phyloP scores from a whole-genome alignment of 1,139 yeast genomes.

The Saccharomyces uvarum region DNA sequence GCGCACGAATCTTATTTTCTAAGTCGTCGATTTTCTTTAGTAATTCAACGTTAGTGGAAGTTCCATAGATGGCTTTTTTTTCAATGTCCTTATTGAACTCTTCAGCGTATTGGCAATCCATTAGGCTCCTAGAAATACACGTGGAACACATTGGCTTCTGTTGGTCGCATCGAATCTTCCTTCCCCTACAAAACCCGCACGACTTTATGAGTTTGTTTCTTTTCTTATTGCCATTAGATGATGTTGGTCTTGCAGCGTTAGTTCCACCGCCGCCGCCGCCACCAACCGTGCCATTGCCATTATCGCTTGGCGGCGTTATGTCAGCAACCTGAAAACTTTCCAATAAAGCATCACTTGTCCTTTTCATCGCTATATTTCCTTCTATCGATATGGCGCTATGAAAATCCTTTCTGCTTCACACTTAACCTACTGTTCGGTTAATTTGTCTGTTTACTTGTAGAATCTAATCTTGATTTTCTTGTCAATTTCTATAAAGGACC shows the following conservation, averaged over 20 bases:
- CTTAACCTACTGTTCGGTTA: not conserved
- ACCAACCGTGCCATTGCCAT: no score
- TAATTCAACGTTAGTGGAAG: not conserved
- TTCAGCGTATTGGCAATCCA: slow-evolving; percentile 24
- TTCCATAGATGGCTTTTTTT: not conserved
- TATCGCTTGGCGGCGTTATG: not conserved
- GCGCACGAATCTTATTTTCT: not conserved
- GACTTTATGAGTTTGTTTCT: slow-evolving; percentile 27
- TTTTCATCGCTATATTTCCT: not conserved
- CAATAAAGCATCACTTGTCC: not conserved
- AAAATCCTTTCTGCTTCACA: not conserved
- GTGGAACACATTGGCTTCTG: slow-evolving; percentile 24
- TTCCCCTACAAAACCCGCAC: slow-evolving; percentile 27
- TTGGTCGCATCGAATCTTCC: slow-evolving; percentile 31
- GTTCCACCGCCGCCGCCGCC: no score
- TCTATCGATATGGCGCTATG: not conserved
- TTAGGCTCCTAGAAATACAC: slow-evolving; percentile 20
- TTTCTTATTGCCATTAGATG: slow-evolving; percentile 6
- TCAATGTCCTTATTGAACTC: not conserved
- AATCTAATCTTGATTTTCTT: no score
- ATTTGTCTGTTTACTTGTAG: not conserved
- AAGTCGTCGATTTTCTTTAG: slow-evolving; percentile 5
- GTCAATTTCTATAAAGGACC: no score
- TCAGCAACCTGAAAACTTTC: not conserved
- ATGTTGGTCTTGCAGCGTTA: no score